phyloP scores from a whole-genome alignment of 2,329 filamentous ascomycete species.

The Bipolaris bicolor region DNA sequence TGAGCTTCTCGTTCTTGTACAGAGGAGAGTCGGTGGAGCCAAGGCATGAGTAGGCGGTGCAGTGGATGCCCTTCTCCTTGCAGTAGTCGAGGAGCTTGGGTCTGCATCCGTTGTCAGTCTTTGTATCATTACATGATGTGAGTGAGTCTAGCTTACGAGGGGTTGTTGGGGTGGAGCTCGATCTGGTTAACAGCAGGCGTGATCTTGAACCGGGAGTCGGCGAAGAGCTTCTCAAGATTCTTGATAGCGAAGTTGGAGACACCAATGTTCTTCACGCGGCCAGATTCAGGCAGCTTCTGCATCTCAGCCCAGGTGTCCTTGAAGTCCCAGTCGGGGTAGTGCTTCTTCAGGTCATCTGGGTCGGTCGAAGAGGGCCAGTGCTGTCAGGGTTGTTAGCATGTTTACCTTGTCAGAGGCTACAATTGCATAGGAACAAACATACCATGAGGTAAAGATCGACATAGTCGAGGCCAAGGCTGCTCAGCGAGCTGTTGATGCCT shows the following conservation, averaged over 20 bases:
- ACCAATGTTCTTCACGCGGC: slow-evolving; percentile 80
- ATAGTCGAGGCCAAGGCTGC: slow-evolving; percentile 69
- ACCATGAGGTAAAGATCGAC: slow-evolving; percentile 72
- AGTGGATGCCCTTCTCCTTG: slow-evolving; percentile 75
- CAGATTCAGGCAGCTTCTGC: slow-evolving; percentile 70
- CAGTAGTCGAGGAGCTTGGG: slow-evolving; percentile 77
- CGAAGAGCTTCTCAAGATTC: slow-evolving; percentile 76
- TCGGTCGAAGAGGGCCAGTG: slow-evolving; percentile 70
- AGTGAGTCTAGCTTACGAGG: slow-evolving; percentile 57
- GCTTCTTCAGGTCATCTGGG: slow-evolving; percentile 68
- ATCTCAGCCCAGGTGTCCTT: slow-evolving; percentile 77
- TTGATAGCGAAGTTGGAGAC: slow-evolving; percentile 85
- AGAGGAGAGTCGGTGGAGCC: slow-evolving; percentile 74
- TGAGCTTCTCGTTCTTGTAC: slow-evolving; percentile 69
- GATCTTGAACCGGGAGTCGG: slow-evolving; percentile 67
- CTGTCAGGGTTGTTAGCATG: slow-evolving; percentile 21
- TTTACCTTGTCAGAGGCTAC: neutral
- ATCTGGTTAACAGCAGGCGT: slow-evolving; percentile 78
- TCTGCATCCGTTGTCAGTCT: slow-evolving; percentile 25
- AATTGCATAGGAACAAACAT: slow-evolving; percentile 4
- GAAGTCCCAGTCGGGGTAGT: slow-evolving; percentile 79
- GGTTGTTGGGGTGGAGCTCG: slow-evolving; percentile 81
- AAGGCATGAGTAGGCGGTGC: slow-evolving; percentile 75
- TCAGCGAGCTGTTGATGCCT: slow-evolving; percentile 66
- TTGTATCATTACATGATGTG: neutral